Conservation (phyloP, 805 yeast genomes). For the Myxozyma kluyveri region DNA sequence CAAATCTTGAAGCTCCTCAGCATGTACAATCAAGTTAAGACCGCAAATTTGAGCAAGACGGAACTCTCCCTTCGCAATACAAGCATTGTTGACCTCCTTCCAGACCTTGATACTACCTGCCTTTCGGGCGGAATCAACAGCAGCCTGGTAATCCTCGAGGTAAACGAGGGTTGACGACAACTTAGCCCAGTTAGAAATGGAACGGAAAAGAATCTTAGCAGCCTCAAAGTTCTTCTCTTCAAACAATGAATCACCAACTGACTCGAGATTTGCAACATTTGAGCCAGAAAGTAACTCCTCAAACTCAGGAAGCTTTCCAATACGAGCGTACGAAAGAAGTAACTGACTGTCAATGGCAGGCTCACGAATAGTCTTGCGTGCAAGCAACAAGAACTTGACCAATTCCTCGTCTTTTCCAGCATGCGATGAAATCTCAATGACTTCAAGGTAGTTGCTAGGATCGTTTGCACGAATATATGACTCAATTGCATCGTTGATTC, state of each 20-base stretch:
- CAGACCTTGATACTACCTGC: conserved; percentile 91
- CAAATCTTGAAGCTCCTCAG: conserved; percentile 90
- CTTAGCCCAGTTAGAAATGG: conserved; percentile 90
- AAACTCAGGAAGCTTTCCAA: conserved; percentile 72
- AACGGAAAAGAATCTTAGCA: conserved; percentile 81
- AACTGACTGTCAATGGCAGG: conserved; percentile 90
- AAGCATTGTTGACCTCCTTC: conserved; percentile 96
- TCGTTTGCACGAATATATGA: conserved; percentile 91
- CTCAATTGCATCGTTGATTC: conserved; percentile 86
- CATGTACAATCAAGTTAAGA: conserved; percentile 91
- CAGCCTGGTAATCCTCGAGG: conserved; percentile 88
- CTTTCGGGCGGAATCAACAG: conserved; percentile 98
- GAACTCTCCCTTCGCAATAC: conserved; percentile 92
- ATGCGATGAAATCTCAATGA: conserved; percentile 90
- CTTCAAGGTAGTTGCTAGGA: conserved; percentile 84
- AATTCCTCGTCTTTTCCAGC: conserved; percentile 96
- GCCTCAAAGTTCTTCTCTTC: conserved; percentile 82
- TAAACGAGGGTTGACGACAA: conserved; percentile 95
- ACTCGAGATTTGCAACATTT: conserved; percentile 88
- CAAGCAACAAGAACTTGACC: conserved; percentile 81
- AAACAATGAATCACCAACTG: conserved; percentile 87
- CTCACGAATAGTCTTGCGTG: conserved; percentile 86
- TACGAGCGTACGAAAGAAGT: conserved; percentile 78
- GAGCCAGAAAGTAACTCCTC: conserved; percentile 80
- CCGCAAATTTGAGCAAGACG: conserved; percentile 98